Evolutionary conservation across 768 basidiomycete species (phyloP).

Genomic region (Lactarius hatsudake): DNA sequence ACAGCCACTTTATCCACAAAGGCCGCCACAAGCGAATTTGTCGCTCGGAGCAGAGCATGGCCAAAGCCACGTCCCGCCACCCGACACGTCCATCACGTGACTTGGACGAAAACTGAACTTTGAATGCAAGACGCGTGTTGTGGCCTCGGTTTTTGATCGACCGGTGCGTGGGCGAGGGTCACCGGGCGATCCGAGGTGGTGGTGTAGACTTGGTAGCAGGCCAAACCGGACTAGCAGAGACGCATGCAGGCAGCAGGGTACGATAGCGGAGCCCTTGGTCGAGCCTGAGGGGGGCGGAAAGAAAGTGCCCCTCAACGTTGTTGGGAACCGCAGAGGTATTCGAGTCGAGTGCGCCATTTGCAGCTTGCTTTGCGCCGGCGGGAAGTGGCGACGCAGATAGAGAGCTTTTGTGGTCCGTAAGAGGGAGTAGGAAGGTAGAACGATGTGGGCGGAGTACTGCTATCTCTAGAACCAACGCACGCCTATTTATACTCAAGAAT

Average conservation of each 20-base stretch:
- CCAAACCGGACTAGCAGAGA: background rate
- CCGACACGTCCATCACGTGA: background rate
- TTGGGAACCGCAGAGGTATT: background rate
- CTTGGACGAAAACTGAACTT: background rate
- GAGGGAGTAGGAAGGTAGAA: background rate
- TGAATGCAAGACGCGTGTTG: too few relatives aligned
- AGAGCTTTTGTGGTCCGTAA: background rate
- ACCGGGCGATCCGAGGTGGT: background rate
- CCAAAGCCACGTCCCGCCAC: background rate
- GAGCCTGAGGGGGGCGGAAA: background rate
- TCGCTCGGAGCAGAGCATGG: background rate
- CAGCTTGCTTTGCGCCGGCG: background rate
- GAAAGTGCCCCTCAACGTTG: background rate
- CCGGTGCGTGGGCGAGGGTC: background rate
- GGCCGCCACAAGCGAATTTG: background rate
- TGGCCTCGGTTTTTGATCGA: too few relatives aligned
- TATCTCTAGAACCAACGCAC: background rate
- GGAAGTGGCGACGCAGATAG: background rate
- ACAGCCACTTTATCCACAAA: background rate
- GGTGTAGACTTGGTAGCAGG: background rate
- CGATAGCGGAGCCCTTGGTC: too few relatives aligned
- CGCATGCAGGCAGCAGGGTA: background rate
- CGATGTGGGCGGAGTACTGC: background rate
- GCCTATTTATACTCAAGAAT: slow-evolving; percentile 4
- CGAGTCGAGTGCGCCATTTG: background rate